Conservation (phyloP, 164 flowering plant species). For the Liquidambar formosana region DNA sequence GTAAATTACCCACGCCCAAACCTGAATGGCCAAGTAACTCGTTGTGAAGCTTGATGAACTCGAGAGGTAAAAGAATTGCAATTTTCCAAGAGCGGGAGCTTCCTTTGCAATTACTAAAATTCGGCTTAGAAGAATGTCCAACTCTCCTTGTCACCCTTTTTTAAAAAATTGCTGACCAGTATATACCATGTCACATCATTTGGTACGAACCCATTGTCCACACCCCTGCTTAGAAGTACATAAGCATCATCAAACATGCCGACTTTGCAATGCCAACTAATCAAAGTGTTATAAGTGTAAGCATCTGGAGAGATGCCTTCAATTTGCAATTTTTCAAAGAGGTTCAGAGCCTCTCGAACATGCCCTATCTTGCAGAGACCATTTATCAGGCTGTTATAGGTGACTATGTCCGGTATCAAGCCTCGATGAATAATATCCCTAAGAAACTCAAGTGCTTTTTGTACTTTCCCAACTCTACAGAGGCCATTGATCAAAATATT, state of each 20-base stretch:
- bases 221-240: conserved; percentile 52
- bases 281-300: conserved; percentile 78
- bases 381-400: conserved; percentile 83
- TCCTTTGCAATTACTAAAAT: not conserved
- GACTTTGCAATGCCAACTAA: conserved; percentile 73
- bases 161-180: conserved; percentile 34
- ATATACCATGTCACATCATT: conserved; percentile 67
- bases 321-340: conserved; percentile 56
- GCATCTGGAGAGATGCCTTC: conserved; percentile 74
- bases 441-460: conserved; percentile 62
- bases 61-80: not conserved
- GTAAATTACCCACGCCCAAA: not conserved
- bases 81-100: not conserved
- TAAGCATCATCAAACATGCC: conserved; percentile 65
- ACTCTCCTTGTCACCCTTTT: conserved; percentile 9
- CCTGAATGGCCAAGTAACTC: not conserved
- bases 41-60: not conserved
- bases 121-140: not conserved
- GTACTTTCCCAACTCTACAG: conserved; percentile 58
- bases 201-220: conserved; percentile 66
- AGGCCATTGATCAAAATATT: conserved; percentile 80
- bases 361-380: conserved; percentile 73
- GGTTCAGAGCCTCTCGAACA: conserved; percentile 60
- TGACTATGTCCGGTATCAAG: conserved; percentile 74
- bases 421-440: conserved; percentile 70